These are phyloP conservation scores for Trypanosoma congolense DNA, from an alignment of 208 protist species.

Conservation along the genomic window DNA sequence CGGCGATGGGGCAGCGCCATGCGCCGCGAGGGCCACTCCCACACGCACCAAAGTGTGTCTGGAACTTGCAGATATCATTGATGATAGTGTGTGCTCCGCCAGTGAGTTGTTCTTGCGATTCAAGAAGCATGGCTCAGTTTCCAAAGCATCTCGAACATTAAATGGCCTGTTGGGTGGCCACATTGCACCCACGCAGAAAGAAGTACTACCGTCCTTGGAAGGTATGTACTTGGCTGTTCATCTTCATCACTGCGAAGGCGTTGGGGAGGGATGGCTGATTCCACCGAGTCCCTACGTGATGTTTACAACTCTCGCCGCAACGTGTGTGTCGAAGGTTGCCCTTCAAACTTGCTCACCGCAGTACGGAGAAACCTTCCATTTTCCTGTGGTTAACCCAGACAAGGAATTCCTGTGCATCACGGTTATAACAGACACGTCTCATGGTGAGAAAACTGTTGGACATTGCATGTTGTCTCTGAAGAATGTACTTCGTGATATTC, in stretches of 20 bases:
- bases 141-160: background rate
- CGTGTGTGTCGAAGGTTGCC: constrained; percentile 41
- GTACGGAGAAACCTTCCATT: constrained; percentile 68
- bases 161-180: no score
- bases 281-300: constrained; percentile 70
- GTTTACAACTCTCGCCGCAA: constrained; percentile 63
- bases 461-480: constrained; percentile 71
- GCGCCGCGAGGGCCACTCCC: no score
- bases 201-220: no score
- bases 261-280: constrained; percentile 25
- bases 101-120: constrained; percentile 49
- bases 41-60: background rate
- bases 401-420: constrained; percentile 59
- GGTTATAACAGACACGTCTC: constrained; percentile 76
- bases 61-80: constrained; percentile 55
- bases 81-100: constrained; percentile 41
- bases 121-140: background rate
- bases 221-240: constrained; percentile 50
- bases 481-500: constrained; percentile 57
- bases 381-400: constrained; percentile 46
- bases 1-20: no score
- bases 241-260: constrained; percentile 58
- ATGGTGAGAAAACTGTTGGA: constrained; percentile 68
- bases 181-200: no score
- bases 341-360: constrained; percentile 52